A percentile compares a stretch with the other conserved stretches of the same genome.
phyloP scores from a whole-genome alignment of 164 flowering plant genomes.

The Protea cynaroides region DNA sequence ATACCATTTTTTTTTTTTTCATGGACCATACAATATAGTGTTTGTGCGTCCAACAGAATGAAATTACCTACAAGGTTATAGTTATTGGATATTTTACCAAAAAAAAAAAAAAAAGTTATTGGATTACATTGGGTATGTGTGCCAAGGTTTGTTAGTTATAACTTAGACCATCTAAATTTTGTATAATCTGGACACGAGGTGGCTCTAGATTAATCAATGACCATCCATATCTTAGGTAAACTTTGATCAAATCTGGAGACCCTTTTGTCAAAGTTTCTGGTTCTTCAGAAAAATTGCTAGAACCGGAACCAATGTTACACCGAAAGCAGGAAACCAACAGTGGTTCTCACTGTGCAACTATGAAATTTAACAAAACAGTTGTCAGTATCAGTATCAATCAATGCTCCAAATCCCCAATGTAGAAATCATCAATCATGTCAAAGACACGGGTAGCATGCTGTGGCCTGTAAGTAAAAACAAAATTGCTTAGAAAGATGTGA shows the following conservation, averaged over 20 bases:
- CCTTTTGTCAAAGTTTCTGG: not conserved
- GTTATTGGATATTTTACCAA: too few relatives aligned
- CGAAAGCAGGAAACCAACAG: not conserved
- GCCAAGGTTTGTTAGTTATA: too few relatives aligned
- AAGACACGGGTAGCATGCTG: constrained; percentile 95
- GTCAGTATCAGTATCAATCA: constrained; percentile 4
- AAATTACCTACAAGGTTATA: too few relatives aligned
- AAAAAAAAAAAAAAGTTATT: too few relatives aligned
- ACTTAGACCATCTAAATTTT: too few relatives aligned
- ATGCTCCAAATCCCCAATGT: constrained; percentile 61
- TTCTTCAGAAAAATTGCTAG: not conserved
- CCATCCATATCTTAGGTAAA: not conserved
- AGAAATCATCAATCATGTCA: constrained; percentile 92
- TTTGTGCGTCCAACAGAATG: too few relatives aligned
- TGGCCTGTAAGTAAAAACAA: constrained; percentile 51
- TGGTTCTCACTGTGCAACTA: not conserved
- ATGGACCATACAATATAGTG: too few relatives aligned
- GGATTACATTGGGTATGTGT: too few relatives aligned
- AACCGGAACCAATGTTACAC: not conserved
- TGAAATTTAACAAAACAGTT: not conserved
- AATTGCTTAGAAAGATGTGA: not conserved
- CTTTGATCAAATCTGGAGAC: not conserved
- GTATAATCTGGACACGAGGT: too few relatives aligned
- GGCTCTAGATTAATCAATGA: not conserved
- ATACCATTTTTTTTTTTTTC: too few relatives aligned